These are phyloP conservation scores for Ophioceras dolichostomum DNA, from an alignment of 2,329 filamentous ascomycete species.

Conservation along the genomic window DNA sequence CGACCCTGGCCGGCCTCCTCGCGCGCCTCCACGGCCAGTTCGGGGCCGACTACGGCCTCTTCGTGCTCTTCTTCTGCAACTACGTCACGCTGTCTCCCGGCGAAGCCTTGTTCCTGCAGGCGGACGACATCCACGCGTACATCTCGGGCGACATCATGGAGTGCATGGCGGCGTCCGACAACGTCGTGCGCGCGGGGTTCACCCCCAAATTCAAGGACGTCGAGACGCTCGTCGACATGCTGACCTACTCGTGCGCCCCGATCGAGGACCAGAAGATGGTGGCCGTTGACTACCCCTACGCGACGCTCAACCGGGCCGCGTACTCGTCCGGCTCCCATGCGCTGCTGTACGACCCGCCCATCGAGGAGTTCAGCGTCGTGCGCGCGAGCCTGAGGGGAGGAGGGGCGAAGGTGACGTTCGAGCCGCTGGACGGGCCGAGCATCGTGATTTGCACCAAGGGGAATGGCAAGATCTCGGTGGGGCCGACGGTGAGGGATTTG, in stretches of 20 bases:
- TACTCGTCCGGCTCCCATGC: slow-evolving; percentile 67
- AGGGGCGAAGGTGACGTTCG: slow-evolving; percentile 78
- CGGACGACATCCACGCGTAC: slow-evolving; percentile 96
- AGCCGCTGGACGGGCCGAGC: slow-evolving; percentile 75
- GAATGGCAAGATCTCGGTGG: slow-evolving; percentile 72
- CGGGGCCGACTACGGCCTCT: slow-evolving; percentile 80
- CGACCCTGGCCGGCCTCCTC: slow-evolving; percentile 66
- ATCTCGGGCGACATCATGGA: slow-evolving; percentile 90
- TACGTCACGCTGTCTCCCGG: slow-evolving; percentile 78
- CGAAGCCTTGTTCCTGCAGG: slow-evolving; percentile 91
- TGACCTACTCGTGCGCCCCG: slow-evolving; percentile 92
- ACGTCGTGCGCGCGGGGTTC: slow-evolving; percentile 92
- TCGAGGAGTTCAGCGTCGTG: slow-evolving; percentile 90
- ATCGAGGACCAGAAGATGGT: slow-evolving; percentile 92
- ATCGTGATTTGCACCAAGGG: slow-evolving; percentile 86
- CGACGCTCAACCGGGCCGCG: slow-evolving; percentile 64
- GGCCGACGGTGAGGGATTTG: slow-evolving; percentile 64
- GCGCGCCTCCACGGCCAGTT: slow-evolving; percentile 71
- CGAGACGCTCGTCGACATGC: slow-evolving; percentile 71
- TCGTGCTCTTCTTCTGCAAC: slow-evolving; percentile 96
- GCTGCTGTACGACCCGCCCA: slow-evolving; percentile 83
- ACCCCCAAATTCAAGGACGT: slow-evolving; percentile 99
- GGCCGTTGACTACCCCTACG: slow-evolving; percentile 76
- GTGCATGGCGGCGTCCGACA: slow-evolving; percentile 98
- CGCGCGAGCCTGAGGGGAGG: slow-evolving; percentile 60